A percentile compares a stretch with the other conserved stretches of the same genome.
Evolutionary conservation across 208 protist species (phyloP).

Genomic region (Acanthamoeba triangularis): DNA sequence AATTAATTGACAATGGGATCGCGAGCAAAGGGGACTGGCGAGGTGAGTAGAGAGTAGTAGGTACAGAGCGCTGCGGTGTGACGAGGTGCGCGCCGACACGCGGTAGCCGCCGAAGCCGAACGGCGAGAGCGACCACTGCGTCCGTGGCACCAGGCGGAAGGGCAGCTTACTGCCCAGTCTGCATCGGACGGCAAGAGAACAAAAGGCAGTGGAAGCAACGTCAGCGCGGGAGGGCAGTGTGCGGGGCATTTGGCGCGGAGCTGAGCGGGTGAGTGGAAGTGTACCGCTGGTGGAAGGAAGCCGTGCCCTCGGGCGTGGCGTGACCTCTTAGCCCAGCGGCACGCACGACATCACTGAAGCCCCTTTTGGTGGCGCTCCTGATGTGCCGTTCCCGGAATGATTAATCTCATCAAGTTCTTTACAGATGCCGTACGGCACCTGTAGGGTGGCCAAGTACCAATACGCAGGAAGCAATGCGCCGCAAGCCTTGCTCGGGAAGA

Average conservation of each 20-base stretch:
- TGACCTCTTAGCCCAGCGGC: neutral
- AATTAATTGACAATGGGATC: neutral
- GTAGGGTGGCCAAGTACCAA: too few species aligned
- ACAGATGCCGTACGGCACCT: too few species aligned
- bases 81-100: neutral
- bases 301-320: neutral
- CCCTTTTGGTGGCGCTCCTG: neutral
- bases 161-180: slow-evolving; percentile 6
- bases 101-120: slow-evolving; percentile 21
- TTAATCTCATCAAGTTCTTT: too few species aligned
- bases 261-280: too few species aligned
- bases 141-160: neutral
- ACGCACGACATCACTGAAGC: neutral
- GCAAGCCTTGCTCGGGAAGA: too few species aligned
- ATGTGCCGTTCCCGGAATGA: neutral
- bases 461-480: too few species aligned
- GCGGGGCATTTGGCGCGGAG: neutral
- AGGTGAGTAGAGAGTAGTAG: too few species aligned
- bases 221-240: neutral
- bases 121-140: neutral
- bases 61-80: slow-evolving; percentile 2
- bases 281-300: neutral
- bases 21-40: neutral
- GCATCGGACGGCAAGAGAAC: neutral
- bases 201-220: neutral